phyloP scores from a whole-genome alignment of 2,329 filamentous ascomycete genomes.

The Monilinia fructicola region DNA sequence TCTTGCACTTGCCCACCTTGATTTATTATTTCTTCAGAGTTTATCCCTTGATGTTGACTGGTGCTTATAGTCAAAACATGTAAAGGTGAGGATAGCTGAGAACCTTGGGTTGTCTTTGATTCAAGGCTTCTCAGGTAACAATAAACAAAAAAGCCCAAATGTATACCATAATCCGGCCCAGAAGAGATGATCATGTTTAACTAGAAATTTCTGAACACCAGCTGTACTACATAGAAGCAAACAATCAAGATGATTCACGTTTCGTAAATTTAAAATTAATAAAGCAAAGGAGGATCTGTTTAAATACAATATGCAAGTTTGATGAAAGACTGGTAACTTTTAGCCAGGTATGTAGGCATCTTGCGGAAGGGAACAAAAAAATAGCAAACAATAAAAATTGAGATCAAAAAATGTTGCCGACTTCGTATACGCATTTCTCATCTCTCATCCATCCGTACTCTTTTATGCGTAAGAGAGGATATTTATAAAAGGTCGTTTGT shows the following conservation, averaged over 20 bases:
- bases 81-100: not conserved
- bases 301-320: slow-evolving; percentile 21
- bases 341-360: slow-evolving; percentile 11
- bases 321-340: slow-evolving; percentile 1
- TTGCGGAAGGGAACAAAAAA: slow-evolving; percentile 19
- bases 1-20: not conserved
- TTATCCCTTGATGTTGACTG: not conserved
- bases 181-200: not conserved
- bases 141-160: not conserved
- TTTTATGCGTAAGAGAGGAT: not conserved
- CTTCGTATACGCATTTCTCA: slow-evolving; percentile 18
- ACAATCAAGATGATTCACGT: not conserved
- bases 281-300: slow-evolving; percentile 3
- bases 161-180: too few relatives aligned
- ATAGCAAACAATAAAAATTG: slow-evolving; percentile 10
- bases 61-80: not conserved
- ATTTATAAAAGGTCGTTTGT: not conserved
- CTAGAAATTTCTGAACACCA: not conserved
- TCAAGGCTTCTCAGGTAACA: too few relatives aligned
- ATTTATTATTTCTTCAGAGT: not conserved
- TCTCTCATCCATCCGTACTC: slow-evolving; percentile 14
- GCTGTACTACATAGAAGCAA: not conserved
- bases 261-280: not conserved
- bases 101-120: not conserved
- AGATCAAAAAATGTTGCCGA: not conserved